Base-by-base conservation (phyloP, 352 stramenopile species). In the Phytophthora cryptogea region DNA sequence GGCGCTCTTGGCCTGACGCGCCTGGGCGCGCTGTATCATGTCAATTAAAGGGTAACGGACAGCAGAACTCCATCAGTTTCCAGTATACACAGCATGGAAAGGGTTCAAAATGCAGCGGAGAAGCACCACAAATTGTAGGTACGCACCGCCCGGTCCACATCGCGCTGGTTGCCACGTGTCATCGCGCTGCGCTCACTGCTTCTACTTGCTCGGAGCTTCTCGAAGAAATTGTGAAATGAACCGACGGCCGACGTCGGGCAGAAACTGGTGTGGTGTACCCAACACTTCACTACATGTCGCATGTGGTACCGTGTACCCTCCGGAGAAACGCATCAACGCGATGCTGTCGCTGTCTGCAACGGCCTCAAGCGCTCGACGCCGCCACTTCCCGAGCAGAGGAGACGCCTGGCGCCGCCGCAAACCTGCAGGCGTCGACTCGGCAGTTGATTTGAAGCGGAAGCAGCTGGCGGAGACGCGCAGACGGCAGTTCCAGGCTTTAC, bases 81-180 rank as follows among this genome's bases (percentile, higher is more conserved):
- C 10, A 4, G 26, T 4, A 1, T 13, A 13, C 47, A 5, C 0
- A 37, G 41, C 33, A 20, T 5, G 30, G 11, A n/a, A 70, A 10
- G 8, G 4, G 55, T 58, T 28, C 28, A 47, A 20, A 39, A 51
- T 30, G 16, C 8, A 46, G 17, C 23, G 0, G 0, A 52, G 10
- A 53, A 5, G 2, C 10, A 35, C 4, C 1, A 13, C 23, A 17
- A 16, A 37, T 26, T 9, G 4, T 20, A 33, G 11, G 30, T 36
- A 77, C 77, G 31, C 64, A 94, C 84, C 48, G 78, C 80, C 41
- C 84, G 84, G 50, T 94, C 84, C 37, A 57, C 58, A 51, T 94
- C 84, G 54, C 84, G 77, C 68, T 94, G 84, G 70, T 94, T 90
- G n/a, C 84, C 84, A 61, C 84, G 84, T 33, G 80, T 84, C 84